Evolutionary conservation across 345 rosid genomes (phyloP).

Genomic region (Eucalyptus erythrocorys): DNA sequence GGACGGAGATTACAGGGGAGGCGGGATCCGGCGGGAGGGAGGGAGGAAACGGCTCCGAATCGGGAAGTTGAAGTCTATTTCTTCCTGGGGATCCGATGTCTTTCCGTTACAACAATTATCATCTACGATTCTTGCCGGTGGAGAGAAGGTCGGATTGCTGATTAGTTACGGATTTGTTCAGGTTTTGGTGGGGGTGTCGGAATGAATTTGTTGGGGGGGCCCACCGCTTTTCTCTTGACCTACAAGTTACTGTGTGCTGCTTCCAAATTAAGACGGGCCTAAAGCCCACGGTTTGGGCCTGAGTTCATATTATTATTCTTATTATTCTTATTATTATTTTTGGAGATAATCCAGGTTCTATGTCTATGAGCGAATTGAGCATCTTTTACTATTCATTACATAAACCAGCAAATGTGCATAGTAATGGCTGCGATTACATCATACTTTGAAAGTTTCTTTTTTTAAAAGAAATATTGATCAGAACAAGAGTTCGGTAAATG

Average conservation of each 20-base stretch:
- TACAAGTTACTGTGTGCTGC: not conserved
- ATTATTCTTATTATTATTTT: not conserved
- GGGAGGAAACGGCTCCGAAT: not conserved
- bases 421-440: not conserved
- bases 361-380: not conserved
- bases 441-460: fast-evolving
- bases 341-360: not conserved
- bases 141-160: not conserved
- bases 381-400: not conserved
- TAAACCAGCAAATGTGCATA: not conserved
- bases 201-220: not conserved
- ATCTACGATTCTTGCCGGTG: not conserved
- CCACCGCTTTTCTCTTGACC: not conserved
- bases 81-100: not conserved
- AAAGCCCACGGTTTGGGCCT: not conserved
- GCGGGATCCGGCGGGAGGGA: not conserved
- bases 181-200: not conserved
- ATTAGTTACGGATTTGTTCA: not conserved
- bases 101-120: not conserved
- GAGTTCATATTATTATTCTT: not conserved
- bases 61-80: not conserved
- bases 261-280: not conserved
- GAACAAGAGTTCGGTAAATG: not conserved
- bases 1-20: not conserved
- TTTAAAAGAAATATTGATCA: not conserved